Evolutionary conservation across 2,329 filamentous ascomycete genomes (phyloP).

Genomic region (Alternaria postmessia): DNA sequence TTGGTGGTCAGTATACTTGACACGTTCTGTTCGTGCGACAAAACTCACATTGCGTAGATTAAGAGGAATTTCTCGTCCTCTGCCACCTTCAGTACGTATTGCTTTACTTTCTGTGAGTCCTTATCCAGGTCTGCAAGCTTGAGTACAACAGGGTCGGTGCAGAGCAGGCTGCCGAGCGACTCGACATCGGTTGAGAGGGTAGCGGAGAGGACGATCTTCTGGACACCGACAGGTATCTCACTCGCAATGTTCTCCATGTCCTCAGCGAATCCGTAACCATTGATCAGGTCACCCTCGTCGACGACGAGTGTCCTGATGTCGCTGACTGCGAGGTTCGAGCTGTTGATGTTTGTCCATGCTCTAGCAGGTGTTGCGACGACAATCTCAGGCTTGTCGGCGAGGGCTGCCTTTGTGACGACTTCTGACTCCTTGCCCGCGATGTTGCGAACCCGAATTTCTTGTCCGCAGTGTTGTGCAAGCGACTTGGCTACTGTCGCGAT

Average conservation of each 20-base stretch:
- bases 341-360: slow-evolving; percentile 79
- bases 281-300: slow-evolving; percentile 91
- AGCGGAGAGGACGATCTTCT: slow-evolving; percentile 93
- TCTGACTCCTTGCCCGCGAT: slow-evolving; percentile 90
- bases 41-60: slow-evolving; percentile 89
- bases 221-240: slow-evolving; percentile 81
- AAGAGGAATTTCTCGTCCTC: slow-evolving; percentile 98
- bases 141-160: slow-evolving; percentile 78
- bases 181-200: slow-evolving; percentile 90
- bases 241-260: slow-evolving; percentile 83
- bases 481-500: slow-evolving; percentile 80
- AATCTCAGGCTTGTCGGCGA: slow-evolving; percentile 86
- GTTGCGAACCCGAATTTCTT: slow-evolving; percentile 83
- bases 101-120: slow-evolving; percentile 77
- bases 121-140: slow-evolving; percentile 85
- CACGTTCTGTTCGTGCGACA: slow-evolving; percentile 34
- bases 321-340: slow-evolving; percentile 73
- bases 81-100: slow-evolving; percentile 90
- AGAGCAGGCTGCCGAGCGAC: slow-evolving; percentile 84
- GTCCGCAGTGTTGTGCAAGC: slow-evolving; percentile 83
- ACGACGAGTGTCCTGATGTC: slow-evolving; percentile 77
- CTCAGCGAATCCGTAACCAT: slow-evolving; percentile 93
- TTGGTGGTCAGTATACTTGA: background rate
- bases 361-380: slow-evolving; percentile 91
- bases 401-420: slow-evolving; percentile 83